A percentile compares a stretch with the other conserved stretches of the same genome.
Conservation (phyloP, 1,284 basidiomycete genomes). For the Trichosporon coremiiforme region DNA sequence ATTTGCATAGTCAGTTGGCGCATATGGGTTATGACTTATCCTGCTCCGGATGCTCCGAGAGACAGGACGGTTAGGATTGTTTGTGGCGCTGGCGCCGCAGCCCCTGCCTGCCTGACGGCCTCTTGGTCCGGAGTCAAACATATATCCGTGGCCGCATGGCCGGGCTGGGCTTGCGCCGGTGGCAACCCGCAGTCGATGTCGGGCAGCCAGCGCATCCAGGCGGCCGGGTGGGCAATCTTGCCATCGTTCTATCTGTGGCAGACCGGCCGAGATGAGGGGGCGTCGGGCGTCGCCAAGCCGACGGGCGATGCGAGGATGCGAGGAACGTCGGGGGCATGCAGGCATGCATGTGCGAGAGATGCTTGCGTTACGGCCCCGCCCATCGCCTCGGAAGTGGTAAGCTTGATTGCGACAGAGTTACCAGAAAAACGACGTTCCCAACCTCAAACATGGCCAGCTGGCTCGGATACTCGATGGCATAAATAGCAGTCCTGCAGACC, state of each 20-base stretch:
- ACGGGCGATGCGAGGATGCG: too few relatives aligned
- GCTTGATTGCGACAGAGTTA: constrained; percentile 12
- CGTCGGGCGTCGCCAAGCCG: too few relatives aligned
- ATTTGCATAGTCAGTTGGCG: too few relatives aligned
- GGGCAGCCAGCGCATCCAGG: background rate
- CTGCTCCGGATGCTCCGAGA: background rate
- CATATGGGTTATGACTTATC: background rate
- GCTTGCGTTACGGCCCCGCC: background rate
- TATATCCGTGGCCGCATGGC: background rate
- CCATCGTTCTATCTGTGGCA: background rate
- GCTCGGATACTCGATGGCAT: background rate
- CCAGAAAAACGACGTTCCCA: background rate
- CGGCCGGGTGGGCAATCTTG: background rate
- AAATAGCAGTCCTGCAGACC: background rate
- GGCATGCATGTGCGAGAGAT: constrained; percentile 16
- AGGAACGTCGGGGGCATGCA: background rate
- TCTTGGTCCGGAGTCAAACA: too few relatives aligned
- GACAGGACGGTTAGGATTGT: background rate
- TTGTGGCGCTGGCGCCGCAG: background rate
- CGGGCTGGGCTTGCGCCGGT: background rate
- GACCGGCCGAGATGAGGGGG: too few relatives aligned
- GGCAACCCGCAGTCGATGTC: background rate
- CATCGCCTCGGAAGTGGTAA: background rate
- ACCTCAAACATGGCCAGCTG: background rate
- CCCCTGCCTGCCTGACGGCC: too few relatives aligned